Evolutionary conservation across 108 stramenopile species (phyloP), one percentile per base, ranked within the genome.

Genomic region (Cyclotella kingstonii): DNA sequence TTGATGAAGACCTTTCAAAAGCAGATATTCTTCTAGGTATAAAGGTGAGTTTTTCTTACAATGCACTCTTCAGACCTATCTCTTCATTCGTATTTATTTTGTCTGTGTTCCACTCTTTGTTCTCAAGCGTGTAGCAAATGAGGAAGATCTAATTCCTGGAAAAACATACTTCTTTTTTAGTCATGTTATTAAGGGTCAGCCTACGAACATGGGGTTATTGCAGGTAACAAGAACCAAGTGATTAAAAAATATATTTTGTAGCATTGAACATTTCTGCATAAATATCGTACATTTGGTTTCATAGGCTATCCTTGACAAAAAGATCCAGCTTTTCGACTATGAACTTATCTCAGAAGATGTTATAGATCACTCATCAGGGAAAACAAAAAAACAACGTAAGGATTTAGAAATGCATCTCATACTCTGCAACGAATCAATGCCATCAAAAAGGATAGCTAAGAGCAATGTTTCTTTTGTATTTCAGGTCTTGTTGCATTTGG

Each of bases 111-210:
- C 27, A 21, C 15, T 25, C 2, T 48, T 7, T 48, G 25, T 10
- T 5, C 8, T 5, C 23, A 48, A 53, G 73, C 77, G 86, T n/a
- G 80, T 81, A 7, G 75, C 71, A 40, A 61, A 41, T 34, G 65
- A 74, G 39, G 45, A 62, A 3, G 44, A 55, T 47, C 44, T 90
- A 39, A 52, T 81, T 17, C 41, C 74, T 8, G 66, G 83, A 22
- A 84, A 83, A 49, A 83, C 89, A 0, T 90, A 84, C 46, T 63
- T 92, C 60, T 92, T 90, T 78, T 95, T 95, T 56, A 76, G 80
- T 21, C 94, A 95, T 77, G 75, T 78, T 31, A 83, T 86, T 66
- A 89, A 89, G 39, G 91, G 85, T n/a, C 89, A 93, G 55, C 77
- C 85, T 1, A 78, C 85, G 31, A 90, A 90, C 60, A 92, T 95